Conservation (phyloP, 1,139 yeast species). For the Blastobotrys capitulatus region DNA sequence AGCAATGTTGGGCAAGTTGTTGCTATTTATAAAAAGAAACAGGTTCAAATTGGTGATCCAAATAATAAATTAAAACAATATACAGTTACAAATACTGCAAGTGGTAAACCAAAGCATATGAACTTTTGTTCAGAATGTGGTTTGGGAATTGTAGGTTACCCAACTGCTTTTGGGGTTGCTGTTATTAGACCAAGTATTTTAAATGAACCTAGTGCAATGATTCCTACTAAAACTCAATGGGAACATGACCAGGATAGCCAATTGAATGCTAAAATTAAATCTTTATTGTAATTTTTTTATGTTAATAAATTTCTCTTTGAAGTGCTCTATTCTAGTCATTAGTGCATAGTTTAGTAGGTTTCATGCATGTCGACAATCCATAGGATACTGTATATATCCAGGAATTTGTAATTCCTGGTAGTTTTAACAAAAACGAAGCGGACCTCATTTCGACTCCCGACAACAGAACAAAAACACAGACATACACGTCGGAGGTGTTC, state of each 20-base stretch:
- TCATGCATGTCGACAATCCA: no score
- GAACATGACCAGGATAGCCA: neutral
- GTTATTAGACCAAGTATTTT: neutral
- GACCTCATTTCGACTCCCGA: no score
- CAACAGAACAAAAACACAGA: no score
- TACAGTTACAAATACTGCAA: neutral
- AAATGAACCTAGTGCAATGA: neutral
- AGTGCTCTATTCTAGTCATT: no score
- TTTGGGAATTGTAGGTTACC: neutral
- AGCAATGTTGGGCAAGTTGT: constrained; percentile 1
- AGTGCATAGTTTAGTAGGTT: no score
- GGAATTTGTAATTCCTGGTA: no score
- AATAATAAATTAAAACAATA: neutral
- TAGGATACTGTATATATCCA: no score
- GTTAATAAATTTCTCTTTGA: no score
- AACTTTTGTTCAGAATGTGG: constrained; percentile 6
- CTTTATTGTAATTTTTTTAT: constrained; percentile 2
- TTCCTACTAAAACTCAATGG: constrained; percentile 2
- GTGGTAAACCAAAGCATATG: constrained; percentile 5
- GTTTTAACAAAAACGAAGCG: no score
- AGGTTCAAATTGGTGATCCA: constrained; percentile 2
- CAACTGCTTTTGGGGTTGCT: neutral
- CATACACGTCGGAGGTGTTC: no score
- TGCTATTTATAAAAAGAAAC: neutral
- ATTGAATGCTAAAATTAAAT: neutral